Evolutionary conservation across 306 rosid species (phyloP).

Genomic region (Acacia acuminata): DNA sequence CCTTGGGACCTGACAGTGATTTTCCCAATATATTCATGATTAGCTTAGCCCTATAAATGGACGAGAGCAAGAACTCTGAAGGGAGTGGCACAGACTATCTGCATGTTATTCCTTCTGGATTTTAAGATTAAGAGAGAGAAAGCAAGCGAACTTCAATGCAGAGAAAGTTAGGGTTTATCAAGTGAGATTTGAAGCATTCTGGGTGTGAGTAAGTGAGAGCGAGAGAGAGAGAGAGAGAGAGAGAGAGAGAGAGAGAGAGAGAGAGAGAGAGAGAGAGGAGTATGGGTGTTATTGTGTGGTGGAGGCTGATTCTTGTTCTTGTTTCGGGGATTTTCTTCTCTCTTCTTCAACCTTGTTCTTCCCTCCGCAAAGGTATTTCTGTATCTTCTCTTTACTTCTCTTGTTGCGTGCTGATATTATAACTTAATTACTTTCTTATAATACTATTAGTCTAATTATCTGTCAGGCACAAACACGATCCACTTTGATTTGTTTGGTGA

Average conservation of each 20-base stretch:
- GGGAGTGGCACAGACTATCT: neutral
- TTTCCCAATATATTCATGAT: neutral
- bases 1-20: no score
- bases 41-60: neutral
- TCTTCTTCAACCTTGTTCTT: slow-evolving; percentile 36
- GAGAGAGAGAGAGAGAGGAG: neutral
- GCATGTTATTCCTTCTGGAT: neutral
- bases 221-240: no score
- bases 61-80: neutral
- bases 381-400: neutral
- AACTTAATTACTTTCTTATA: no score
- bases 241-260: no score
- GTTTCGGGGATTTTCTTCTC: slow-evolving; percentile 42
- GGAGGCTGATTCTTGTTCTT: slow-evolving; percentile 42
- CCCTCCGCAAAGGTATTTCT: slow-evolving; percentile 45
- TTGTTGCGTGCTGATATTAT: neutral
- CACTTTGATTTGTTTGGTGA: no score
- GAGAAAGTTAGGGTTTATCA: slow-evolving; percentile 18
- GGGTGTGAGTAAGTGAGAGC: neutral
- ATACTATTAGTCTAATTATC: neutral
- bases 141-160: neutral
- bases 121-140: neutral
- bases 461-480: neutral
- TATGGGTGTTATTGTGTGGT: slow-evolving; percentile 41
- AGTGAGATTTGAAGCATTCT: neutral